phyloP scores from a whole-genome alignment of 1,284 basidiomycete genomes.

The Neolentinus lepideus region DNA sequence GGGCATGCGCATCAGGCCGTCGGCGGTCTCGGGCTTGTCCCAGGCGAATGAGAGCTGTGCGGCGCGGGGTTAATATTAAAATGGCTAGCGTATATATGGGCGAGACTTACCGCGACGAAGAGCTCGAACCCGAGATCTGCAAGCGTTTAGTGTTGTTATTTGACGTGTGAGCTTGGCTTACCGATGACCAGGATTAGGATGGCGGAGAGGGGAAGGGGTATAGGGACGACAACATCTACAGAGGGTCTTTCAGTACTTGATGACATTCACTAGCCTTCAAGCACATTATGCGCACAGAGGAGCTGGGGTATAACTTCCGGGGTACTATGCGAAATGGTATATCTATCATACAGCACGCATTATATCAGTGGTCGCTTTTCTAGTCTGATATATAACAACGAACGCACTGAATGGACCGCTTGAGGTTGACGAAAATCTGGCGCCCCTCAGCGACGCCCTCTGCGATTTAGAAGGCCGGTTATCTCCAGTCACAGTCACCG shows the following conservation, averaged over 20 bases:
- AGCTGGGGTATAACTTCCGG: slow-evolving; percentile 64
- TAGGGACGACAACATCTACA: slow-evolving; percentile 55
- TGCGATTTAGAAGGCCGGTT: too few relatives aligned
- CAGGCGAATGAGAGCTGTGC: slow-evolving; percentile 58
- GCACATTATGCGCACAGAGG: slow-evolving; percentile 37
- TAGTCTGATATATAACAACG: neutral
- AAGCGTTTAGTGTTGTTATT: slow-evolving; percentile 1
- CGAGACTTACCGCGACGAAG: slow-evolving; percentile 45
- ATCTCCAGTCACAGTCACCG: too few relatives aligned
- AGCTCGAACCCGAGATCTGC: slow-evolving; percentile 65
- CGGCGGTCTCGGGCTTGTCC: slow-evolving; percentile 59
- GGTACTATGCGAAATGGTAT: slow-evolving; percentile 62
- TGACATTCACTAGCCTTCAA: neutral
- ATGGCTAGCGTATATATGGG: neutral
- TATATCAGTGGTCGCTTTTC: too few relatives aligned
- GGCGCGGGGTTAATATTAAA: slow-evolving; percentile 6
- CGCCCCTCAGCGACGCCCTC: slow-evolving; percentile 64
- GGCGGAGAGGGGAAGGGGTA: slow-evolving; percentile 60
- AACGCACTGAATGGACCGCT: slow-evolving; percentile 57
- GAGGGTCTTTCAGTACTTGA: neutral
- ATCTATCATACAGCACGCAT: slow-evolving; percentile 28
- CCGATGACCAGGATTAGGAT: slow-evolving; percentile 66
- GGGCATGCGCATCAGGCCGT: slow-evolving; percentile 58
- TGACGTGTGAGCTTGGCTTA: slow-evolving; percentile 18
- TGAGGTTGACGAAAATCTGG: slow-evolving; percentile 62